Base-by-base conservation (phyloP, 441 rosid genomes). In the Erysimum pusillum region DNA sequence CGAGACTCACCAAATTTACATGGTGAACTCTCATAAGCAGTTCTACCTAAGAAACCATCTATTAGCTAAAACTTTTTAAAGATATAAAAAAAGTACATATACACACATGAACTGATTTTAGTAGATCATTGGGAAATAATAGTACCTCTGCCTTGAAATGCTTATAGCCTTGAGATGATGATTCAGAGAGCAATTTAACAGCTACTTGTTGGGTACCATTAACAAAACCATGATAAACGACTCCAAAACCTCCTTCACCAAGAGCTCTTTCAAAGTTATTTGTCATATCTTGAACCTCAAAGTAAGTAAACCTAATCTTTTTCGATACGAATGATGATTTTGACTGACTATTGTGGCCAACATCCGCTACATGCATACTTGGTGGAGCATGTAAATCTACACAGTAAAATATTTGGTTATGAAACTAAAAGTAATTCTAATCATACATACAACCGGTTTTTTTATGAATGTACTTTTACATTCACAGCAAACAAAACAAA, bases 241-340 rank as follows among this genome's bases (percentile, higher is more conserved):
- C 74, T 58, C 83, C 90, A 17, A 82, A 85, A 2, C 87, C 88
- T 20, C 90, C 88, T 76, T 79, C 78, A 46, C 88, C 84, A 5
- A 87, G 73, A 7, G 42, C 70, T 22, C 14, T 77, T 17, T 36
- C 15, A 8, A 85, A 85, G 7, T 82, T 76, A n/a, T 64, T 28
- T 41, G 87, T 85, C 28, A 84, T 71, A 4, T 28, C 71, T 34
- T 66, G 54, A 36, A 85, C 82, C 59, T 79, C 80, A 7, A 10
- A 2, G 46, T 59, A 85, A 6, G 57, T 76, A 41, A 77, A 81
- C 11, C 42, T 62, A 0, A 64, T 72, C 54, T 79, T 69, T 28
- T 52, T 69, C 8, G 68, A 31, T 11, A 15, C 0, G n/a, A 62
- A 3, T 53, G 74, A 39, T 10, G 73, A 8, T 52, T 60, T 56